Conservation (phyloP, 2,329 filamentous ascomycete species). For the Botrytis pseudocinerea region DNA sequence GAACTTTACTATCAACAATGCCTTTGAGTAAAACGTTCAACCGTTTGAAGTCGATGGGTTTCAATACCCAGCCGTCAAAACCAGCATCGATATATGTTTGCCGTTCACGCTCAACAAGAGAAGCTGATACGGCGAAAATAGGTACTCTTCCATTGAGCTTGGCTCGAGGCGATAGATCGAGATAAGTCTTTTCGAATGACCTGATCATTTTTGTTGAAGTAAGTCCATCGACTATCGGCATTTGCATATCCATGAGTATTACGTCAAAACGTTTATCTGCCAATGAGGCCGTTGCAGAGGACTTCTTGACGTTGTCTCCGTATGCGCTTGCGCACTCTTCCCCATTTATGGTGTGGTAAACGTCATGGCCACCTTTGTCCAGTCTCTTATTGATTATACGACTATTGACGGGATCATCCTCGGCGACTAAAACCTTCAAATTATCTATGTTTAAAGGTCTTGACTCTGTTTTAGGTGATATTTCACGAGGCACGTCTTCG, state of each 20-base stretch:
- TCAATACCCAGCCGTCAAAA: conserved; percentile 89
- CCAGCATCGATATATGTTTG: conserved; percentile 72
- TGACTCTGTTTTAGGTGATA: not conserved
- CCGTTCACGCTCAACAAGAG: conserved; percentile 68
- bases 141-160: conserved; percentile 66
- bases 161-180: conserved; percentile 59
- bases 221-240: conserved; percentile 88
- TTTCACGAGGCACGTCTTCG: not conserved
- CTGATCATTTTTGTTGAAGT: conserved; percentile 82
- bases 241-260: conserved; percentile 92
- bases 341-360: conserved; percentile 75
- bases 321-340: conserved; percentile 78
- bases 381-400: conserved; percentile 80
- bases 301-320: conserved; percentile 53
- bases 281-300: not conserved
- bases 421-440: conserved; percentile 70
- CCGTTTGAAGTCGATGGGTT: conserved; percentile 80
- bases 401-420: conserved; percentile 87
- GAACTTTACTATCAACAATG: conserved; percentile 60
- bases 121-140: conserved; percentile 85
- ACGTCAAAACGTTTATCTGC: conserved; percentile 63
- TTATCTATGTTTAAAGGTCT: conserved; percentile 28
- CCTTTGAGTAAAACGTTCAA: conserved; percentile 68
- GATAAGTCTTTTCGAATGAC: conserved; percentile 61
- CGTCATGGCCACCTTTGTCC: conserved; percentile 72